Evolutionary conservation across 495 filamentous ascomycete species (phyloP), one percentile per base, ranked within the genome.

Genomic region (Pseudoneurospora amorphoporcata): DNA sequence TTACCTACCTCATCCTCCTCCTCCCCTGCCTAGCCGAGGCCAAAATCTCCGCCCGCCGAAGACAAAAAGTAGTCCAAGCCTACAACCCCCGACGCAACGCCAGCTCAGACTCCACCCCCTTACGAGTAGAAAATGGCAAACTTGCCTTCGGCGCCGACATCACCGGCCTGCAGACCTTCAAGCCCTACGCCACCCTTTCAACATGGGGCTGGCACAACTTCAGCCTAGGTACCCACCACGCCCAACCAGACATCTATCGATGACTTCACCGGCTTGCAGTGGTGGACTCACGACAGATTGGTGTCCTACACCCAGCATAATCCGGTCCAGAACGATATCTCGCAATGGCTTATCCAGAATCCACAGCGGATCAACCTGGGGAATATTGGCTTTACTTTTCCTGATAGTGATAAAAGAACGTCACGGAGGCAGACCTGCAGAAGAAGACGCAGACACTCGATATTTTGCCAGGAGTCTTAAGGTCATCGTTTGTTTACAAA

Each of bases 151-250:
- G 86, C 35, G 83, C 82, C n/a, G 86, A 87, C 71, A 77, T 86
- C 23, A 86, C 86, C 38, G 86, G 86, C 3, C 76, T 87, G 41
- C 87, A 90, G 78, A 90, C 87, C 19, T 89, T 89, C 79, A 83
- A 86, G 73, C 86, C 88, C 17, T 88, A 87, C 75, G 85, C 81
- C 53, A 88, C 83, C 7, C 80, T 89, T 72, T 87, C 84, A 3
- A 84, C 84, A 8, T 87, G 84, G 85, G 84, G 85, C 8, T 88
- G 86, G 86, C 86, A 88, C 80, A 88, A 88, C 75, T 85, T 86
- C 73, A 86, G 84, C 29, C 76, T n/a, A n/a, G n/a, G 23, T 87
- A 40, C 86, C 86, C 4, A 84, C 81, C 17, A 83, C 82, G 0
- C 72, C 73, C 16, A 76, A 77, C 10, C 83, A 84, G 68, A 83